Conservation (phyloP, 345 rosid genomes). For the Ceriops zippeliana region DNA sequence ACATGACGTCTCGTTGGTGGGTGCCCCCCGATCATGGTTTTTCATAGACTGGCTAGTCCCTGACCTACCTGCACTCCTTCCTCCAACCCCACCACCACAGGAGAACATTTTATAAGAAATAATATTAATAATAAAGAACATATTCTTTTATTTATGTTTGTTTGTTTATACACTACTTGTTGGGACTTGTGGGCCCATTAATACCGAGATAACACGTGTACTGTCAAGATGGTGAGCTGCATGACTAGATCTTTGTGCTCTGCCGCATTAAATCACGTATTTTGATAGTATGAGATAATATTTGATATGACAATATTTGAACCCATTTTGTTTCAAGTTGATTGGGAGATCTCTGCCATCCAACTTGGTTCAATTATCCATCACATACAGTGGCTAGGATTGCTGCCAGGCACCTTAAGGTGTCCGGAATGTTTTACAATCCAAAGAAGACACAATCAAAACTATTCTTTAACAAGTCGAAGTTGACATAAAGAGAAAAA, state of each 20-base stretch:
- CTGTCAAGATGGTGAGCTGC: slow-evolving; percentile 13
- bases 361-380: background rate
- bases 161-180: too few species aligned
- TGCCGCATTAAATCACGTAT: background rate
- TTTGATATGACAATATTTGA: background rate
- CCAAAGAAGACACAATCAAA: background rate
- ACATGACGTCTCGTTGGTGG: slow-evolving; percentile 6
- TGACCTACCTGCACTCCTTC: slow-evolving; percentile 7
- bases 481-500: background rate
- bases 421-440: background rate
- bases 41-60: background rate
- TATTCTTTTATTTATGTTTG: too few species aligned
- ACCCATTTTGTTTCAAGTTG: background rate
- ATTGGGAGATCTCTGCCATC: background rate
- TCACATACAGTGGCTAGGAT: slow-evolving; percentile 8
- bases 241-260: slow-evolving; percentile 20
- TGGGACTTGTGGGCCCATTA: background rate
- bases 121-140: too few species aligned
- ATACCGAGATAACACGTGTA: slow-evolving; percentile 2
- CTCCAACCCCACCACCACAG: background rate
- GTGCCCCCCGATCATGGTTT: slow-evolving; percentile 20
- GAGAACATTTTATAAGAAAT: too few species aligned
- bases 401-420: background rate
- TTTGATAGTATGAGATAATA: too few species aligned
- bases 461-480: background rate